These are phyloP conservation scores for Mesotaenium endlicherianum DNA, from an alignment of 139 green algal species.

Conservation along the genomic window DNA sequence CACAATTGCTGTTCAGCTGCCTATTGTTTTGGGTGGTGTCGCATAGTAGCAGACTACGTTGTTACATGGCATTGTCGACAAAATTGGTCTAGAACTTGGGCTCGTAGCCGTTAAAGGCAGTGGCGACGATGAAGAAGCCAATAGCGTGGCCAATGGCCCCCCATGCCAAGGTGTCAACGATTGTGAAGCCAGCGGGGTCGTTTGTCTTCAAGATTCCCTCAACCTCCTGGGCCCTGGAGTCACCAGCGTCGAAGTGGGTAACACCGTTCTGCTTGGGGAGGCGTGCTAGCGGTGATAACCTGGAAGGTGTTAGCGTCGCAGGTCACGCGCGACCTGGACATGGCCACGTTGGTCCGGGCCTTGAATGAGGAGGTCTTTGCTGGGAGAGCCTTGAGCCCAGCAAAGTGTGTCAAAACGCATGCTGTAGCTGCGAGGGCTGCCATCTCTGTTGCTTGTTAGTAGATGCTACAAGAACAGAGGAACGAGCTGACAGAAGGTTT, in stretches of 20 bases:
- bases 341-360: conserved; percentile 8
- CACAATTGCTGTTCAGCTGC: too few species aligned
- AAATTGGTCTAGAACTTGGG: conserved; percentile 35
- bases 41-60: too few species aligned
- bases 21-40: too few species aligned
- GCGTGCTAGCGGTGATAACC: conserved; percentile 60
- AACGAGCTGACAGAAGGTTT: too few species aligned
- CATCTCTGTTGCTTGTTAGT: too few species aligned
- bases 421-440: too few species aligned
- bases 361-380: conserved; percentile 5
- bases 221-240: conserved; percentile 67
- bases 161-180: conserved; percentile 84
- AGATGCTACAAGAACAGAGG: too few species aligned
- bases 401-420: too few species aligned
- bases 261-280: conserved; percentile 76
- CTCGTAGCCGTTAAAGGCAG: conserved; percentile 43
- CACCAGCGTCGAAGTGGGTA: conserved; percentile 72
- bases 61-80: too few species aligned
- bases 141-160: conserved; percentile 77
- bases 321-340: neutral
- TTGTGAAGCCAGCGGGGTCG: conserved; percentile 81
- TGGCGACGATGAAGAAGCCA: conserved; percentile 66
- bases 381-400: conserved; percentile 1
- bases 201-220: conserved; percentile 62
- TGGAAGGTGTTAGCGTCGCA: conserved; percentile 10